Conservation (phyloP, 192 early-diverging fungal species). For the Coemansia sp. region DNA sequence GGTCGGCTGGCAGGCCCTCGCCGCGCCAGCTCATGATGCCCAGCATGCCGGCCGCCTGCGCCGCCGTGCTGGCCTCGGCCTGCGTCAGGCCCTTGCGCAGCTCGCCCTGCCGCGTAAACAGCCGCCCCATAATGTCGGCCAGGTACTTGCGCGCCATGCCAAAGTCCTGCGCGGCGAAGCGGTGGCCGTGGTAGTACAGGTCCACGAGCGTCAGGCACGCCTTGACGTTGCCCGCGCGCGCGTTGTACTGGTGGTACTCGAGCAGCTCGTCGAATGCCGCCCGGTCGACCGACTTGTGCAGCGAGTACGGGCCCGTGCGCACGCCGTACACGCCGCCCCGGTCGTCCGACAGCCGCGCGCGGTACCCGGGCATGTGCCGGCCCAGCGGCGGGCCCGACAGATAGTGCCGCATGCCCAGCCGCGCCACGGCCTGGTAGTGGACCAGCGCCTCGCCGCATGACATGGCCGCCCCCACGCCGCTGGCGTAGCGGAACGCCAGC, state of each 20-base stretch:
- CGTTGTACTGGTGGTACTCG: conserved; percentile 66
- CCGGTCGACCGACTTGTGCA: conserved; percentile 51
- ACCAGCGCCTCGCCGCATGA: conserved; percentile 76
- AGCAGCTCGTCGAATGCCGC: conserved; percentile 74
- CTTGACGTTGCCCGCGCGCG: conserved; percentile 58
- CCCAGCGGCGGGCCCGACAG: conserved; percentile 83
- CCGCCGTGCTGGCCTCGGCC: conserved; percentile 48
- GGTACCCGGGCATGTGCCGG: conserved; percentile 66
- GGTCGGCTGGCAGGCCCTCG: conserved; percentile 72
- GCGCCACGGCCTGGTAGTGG: conserved; percentile 82
- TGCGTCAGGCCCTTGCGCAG: conserved; percentile 27
- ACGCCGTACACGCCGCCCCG: conserved; percentile 87
- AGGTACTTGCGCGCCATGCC: conserved; percentile 28
- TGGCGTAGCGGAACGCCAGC: conserved; percentile 79
- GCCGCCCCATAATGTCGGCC: conserved; percentile 16
- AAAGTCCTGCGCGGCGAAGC: conserved; percentile 38
- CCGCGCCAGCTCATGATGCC: conserved; percentile 93
- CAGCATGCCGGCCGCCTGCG: conserved; percentile 75
- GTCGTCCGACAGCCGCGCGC: conserved; percentile 72
- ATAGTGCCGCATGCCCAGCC: conserved; percentile 71
- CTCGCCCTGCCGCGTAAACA: conserved; percentile 30
- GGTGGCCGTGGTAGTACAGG: conserved; percentile 79
- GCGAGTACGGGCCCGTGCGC: conserved; percentile 63
- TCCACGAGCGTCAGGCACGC: conserved; percentile 70
- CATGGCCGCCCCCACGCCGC: conserved; percentile 79